These are phyloP conservation scores for Mycothermus thermophilus DNA, from an alignment of 495 filamentous ascomycete genomes.

Conservation along the genomic window DNA sequence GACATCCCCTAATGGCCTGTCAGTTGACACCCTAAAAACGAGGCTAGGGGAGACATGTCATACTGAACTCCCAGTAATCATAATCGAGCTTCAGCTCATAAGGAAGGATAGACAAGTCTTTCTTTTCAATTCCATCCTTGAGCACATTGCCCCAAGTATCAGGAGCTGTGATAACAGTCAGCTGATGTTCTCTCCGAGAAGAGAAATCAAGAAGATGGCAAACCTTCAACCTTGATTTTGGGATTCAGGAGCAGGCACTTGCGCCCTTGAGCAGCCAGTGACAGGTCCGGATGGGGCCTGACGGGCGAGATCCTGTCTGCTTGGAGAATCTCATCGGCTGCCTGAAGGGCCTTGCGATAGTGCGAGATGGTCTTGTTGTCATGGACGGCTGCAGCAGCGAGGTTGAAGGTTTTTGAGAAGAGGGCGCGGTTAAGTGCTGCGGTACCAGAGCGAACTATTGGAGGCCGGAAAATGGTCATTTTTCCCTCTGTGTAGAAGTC, in stretches of 20 bases:
- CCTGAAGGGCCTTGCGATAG: conserved; percentile 45
- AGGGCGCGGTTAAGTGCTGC: conserved; percentile 66
- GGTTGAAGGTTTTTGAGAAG: conserved; percentile 59
- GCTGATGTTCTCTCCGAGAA: neutral
- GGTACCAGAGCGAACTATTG: conserved; percentile 52
- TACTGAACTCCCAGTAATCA: conserved; percentile 74
- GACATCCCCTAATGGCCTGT: conserved; percentile 51
- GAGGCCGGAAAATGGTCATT: conserved; percentile 53
- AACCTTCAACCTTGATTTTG: conserved; percentile 54
- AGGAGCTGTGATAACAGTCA: conserved; percentile 38
- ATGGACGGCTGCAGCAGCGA: conserved; percentile 66
- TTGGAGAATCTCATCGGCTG: conserved; percentile 43
- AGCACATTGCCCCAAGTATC: conserved; percentile 60
- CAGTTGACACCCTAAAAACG: neutral
- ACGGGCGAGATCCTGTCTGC: conserved; percentile 43
- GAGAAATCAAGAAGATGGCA: neutral
- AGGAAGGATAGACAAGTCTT: conserved; percentile 53
- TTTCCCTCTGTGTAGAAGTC: neutral
- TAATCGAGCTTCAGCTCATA: conserved; percentile 70
- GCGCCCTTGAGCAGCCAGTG: conserved; percentile 36
- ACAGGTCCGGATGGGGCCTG: conserved; percentile 36
- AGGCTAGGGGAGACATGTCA: conserved; percentile 5
- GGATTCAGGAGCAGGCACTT: conserved; percentile 69
- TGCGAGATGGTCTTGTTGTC: conserved; percentile 56
- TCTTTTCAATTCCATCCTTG: conserved; percentile 49